These are phyloP conservation scores for Diaporthe sp. DNA, from an alignment of 2,329 filamentous ascomycete genomes.

Conservation along the genomic window DNA sequence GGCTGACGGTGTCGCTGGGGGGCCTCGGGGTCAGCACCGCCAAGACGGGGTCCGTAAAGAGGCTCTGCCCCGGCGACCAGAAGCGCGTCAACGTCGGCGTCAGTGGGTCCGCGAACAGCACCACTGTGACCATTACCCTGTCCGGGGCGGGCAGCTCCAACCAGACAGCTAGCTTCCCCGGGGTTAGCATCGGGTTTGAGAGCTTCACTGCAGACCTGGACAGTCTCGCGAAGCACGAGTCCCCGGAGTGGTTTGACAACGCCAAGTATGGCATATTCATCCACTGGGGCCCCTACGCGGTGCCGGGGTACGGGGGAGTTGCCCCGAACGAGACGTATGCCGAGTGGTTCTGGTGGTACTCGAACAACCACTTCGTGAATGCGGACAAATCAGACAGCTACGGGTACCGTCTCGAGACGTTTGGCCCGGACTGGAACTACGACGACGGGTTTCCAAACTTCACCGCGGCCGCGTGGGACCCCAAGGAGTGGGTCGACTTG, in stretches of 20 bases:
- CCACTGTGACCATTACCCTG: conserved; percentile 45
- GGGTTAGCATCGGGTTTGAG: conserved; percentile 51
- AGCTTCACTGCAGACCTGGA: conserved; percentile 52
- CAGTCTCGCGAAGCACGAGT: conserved; percentile 52
- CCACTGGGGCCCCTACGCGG: conserved; percentile 41
- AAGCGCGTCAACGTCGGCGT: conserved; percentile 55
- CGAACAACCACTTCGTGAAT: conserved; percentile 54
- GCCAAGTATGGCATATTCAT: conserved; percentile 41
- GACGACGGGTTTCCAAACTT: conserved; percentile 69
- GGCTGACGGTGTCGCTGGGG: conserved; percentile 49
- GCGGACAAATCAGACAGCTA: conserved; percentile 59
- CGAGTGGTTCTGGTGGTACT: conserved; percentile 61
- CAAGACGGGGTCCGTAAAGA: conserved; percentile 53
- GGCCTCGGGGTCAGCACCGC: conserved; percentile 58
- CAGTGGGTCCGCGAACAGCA: conserved; percentile 43
- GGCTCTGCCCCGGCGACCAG: conserved; percentile 60
- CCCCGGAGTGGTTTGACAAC: conserved; percentile 40
- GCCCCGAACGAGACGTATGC: conserved; percentile 41
- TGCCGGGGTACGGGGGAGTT: conserved; percentile 38
- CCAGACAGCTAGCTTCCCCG: conserved; percentile 42
- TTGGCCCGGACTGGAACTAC: conserved; percentile 65
- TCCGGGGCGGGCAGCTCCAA: conserved; percentile 39
- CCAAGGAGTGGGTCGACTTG: conserved; percentile 67
- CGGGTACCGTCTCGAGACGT: conserved; percentile 64
- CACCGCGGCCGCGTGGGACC: conserved; percentile 62